A percentile compares a stretch with the other conserved stretches of the same genome.
Conservation (phyloP, 1,284 basidiomycete species). For the Trichosporon sp. region DNA sequence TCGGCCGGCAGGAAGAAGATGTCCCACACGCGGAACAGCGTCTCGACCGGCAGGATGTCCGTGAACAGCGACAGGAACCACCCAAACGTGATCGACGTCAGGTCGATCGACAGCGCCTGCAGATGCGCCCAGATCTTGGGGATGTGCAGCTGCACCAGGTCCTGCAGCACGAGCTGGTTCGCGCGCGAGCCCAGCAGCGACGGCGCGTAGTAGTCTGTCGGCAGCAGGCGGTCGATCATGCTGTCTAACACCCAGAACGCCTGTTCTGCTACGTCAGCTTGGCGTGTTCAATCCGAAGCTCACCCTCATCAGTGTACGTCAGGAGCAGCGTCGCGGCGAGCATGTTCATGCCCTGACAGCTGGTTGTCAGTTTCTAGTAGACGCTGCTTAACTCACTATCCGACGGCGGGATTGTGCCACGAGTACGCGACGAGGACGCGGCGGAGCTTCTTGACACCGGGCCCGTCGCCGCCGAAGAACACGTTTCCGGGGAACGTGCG, state of each 20-base stretch:
- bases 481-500: conserved; percentile 93
- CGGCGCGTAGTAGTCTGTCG: conserved; percentile 76
- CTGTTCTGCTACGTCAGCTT: conserved; percentile 62
- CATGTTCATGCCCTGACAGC: conserved; percentile 84
- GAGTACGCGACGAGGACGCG: conserved; percentile 87
- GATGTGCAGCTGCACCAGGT: conserved; percentile 72
- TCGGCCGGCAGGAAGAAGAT: conserved; percentile 76
- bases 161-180: conserved; percentile 83
- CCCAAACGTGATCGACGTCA: conserved; percentile 92
- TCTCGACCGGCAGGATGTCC: conserved; percentile 92
- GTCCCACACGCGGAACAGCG: conserved; percentile 87
- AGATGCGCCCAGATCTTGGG: conserved; percentile 76
- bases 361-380: neutral
- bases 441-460: conserved; percentile 82
- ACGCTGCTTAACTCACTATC: conserved; percentile 53
- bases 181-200: conserved; percentile 82
- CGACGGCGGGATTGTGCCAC: conserved; percentile 76
- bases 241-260: conserved; percentile 94
- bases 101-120: conserved; percentile 73
- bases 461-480: conserved; percentile 82
- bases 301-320: conserved; percentile 62
- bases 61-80: conserved; percentile 98
- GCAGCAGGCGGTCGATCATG: conserved; percentile 79
- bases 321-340: conserved; percentile 87
- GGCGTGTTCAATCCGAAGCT: neutral